Evolutionary conservation across 1,284 basidiomycete species (phyloP), one percentile per base, ranked within the genome.

Genomic region (Rhodotorula sp.): DNA sequence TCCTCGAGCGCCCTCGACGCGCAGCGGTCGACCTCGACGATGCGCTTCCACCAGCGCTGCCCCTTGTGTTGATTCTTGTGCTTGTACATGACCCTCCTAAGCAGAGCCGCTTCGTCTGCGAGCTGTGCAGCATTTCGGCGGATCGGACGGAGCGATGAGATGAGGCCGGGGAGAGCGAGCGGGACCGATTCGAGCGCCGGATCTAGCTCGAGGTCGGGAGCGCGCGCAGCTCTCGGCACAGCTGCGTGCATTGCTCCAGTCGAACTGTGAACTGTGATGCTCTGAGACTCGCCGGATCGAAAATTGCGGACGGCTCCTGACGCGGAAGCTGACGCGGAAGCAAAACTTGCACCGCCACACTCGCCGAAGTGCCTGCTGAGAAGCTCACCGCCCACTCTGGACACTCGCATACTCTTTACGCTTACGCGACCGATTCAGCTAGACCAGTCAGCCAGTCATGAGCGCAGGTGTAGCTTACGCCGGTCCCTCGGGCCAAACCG

Each of bases 61-160:
- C 69, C 68, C 64, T 74, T 76, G 69, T 71, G 69, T 63, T 76
- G 75, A 29, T 76, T 76, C 69, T 72, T 74, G 71, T 75, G 74
- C 70, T 75, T 76, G 75, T 76, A 75, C 14, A 69, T 67, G 69
- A 76, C 71, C 47, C 75, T 66, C 31, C 71, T 64, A 1, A 76
- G 59, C 48, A 76, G 57, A 5, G 49, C 23, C 1, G 54, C 51
- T 56, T 76, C 75, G 48, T 74, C 71, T 15, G 56, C 29, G 47
- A 75, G 65, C 26, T 72, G 65, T 0, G 59, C 15, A 20, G 52
- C 51, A 29, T 56, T 26, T 14, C 75, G 73, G 20, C 59, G 62
- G 72, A 76, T 15, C 3, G 71, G 75, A 14, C 75, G 68, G 7
- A 75, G 65, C 14, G 70, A 58, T 15, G 75, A 76, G 47, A 76